A percentile compares a stretch with the other conserved stretches of the same genome.
These are phyloP conservation scores for Dothiorella sarmentorum DNA, from an alignment of 2,329 filamentous ascomycete genomes.

Conservation along the genomic window DNA sequence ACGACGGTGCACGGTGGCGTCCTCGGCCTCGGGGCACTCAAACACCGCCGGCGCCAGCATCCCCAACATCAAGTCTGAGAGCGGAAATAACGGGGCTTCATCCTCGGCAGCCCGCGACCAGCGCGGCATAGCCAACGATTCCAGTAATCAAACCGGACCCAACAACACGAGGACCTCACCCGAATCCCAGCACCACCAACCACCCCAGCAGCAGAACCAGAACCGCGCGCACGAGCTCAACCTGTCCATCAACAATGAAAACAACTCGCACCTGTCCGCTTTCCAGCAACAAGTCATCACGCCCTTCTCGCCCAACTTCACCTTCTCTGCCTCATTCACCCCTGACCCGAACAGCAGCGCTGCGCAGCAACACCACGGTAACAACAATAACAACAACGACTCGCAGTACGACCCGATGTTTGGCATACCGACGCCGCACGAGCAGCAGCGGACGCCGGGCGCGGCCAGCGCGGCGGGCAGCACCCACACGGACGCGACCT, in stretches of 20 bases:
- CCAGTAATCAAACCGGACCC: constrained; percentile 25
- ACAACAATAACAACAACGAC: constrained; percentile 6
- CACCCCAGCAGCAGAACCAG: constrained; percentile 18
- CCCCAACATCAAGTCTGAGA: constrained; percentile 28
- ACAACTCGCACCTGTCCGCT: not conserved
- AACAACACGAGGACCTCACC: constrained; percentile 25
- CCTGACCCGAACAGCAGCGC: not conserved
- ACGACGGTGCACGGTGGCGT: constrained; percentile 30
- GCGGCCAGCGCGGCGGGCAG: constrained; percentile 41
- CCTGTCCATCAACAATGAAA: constrained; percentile 22
- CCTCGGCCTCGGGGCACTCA: constrained; percentile 22
- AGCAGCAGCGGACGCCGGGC: constrained; percentile 45
- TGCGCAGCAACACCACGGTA: constrained; percentile 16
- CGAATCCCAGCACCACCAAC: constrained; percentile 29
- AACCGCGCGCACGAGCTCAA: not conserved
- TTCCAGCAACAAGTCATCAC: constrained; percentile 21
- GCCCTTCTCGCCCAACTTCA: constrained; percentile 42
- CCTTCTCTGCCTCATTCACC: constrained; percentile 13
- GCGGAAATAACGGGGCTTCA: not conserved
- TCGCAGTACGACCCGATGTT: constrained; percentile 38
- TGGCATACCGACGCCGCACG: constrained; percentile 38
- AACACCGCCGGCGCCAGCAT: constrained; percentile 28
- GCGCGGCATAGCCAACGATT: constrained; percentile 21
- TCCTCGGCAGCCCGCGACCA: not conserved
- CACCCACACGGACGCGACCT: constrained; percentile 30